Conservation (phyloP, 768 basidiomycete genomes). For the Hemileccinum rubropunctum region DNA sequence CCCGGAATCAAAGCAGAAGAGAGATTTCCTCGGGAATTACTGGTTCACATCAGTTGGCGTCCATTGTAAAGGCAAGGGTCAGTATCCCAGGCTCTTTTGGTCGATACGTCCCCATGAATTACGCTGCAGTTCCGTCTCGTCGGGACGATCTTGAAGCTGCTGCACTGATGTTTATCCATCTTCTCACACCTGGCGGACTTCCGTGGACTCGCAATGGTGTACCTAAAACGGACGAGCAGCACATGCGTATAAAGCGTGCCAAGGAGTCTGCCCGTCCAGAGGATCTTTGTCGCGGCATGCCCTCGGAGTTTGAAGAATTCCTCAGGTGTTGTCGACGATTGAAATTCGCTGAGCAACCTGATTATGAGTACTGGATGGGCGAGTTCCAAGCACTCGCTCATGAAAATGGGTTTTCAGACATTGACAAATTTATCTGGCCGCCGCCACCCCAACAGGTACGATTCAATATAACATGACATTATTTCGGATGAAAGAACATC, state of each 20-base stretch:
- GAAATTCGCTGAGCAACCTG: slow-evolving; percentile 64
- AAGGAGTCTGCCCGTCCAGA: slow-evolving; percentile 62
- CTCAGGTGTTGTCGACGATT: slow-evolving; percentile 68
- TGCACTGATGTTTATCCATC: slow-evolving; percentile 77
- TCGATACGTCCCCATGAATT: slow-evolving; percentile 21
- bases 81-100: slow-evolving; percentile 16
- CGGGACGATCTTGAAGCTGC: slow-evolving; percentile 78
- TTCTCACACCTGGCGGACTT: slow-evolving; percentile 72
- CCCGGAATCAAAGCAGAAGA: slow-evolving; percentile 60
- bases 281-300: slow-evolving; percentile 65
- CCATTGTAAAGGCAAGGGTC: slow-evolving; percentile 75
- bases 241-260: slow-evolving; percentile 60
- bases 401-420: slow-evolving; percentile 54
- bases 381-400: slow-evolving; percentile 62
- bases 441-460: slow-evolving; percentile 43
- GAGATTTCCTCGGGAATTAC: slow-evolving; percentile 81
- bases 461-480: background rate
- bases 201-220: slow-evolving; percentile 81
- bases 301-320: slow-evolving; percentile 73
- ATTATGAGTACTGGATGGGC: slow-evolving; percentile 64
- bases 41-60: slow-evolving; percentile 81
- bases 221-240: slow-evolving; percentile 64
- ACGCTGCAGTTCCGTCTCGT: slow-evolving; percentile 62
- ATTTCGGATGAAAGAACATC: slow-evolving; percentile 1
- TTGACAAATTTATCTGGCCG: slow-evolving; percentile 72